phyloP scores from a whole-genome alignment of 2,329 filamentous ascomycete genomes.

The Incumbomyces delicatus region DNA sequence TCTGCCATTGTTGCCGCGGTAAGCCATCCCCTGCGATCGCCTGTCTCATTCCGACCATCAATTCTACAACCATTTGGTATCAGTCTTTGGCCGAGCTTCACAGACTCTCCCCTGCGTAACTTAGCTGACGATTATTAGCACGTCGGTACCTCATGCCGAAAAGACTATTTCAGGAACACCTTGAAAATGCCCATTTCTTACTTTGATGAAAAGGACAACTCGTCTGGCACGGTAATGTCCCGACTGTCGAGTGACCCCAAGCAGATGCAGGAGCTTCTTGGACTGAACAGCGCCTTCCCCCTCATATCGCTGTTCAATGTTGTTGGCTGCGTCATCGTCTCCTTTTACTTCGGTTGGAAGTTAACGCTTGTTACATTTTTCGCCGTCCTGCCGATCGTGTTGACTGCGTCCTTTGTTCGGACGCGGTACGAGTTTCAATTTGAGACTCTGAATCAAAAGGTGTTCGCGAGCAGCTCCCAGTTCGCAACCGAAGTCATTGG shows the following conservation, averaged over 20 bases:
- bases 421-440: constrained; percentile 16
- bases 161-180: constrained; percentile 38
- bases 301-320: constrained; percentile 60
- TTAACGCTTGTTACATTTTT: constrained; percentile 58
- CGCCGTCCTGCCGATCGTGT: constrained; percentile 44
- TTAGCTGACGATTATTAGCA: constrained; percentile 21
- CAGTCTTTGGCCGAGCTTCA: not conserved
- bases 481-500: constrained; percentile 66
- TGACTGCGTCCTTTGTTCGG: constrained; percentile 36
- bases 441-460: constrained; percentile 15
- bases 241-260: constrained; percentile 41
- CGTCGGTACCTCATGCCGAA: constrained; percentile 30
- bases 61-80: no score
- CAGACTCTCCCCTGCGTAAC: constrained; percentile 22
- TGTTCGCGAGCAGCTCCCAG: constrained; percentile 53
- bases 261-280: constrained; percentile 42
- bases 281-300: constrained; percentile 59
- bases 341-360: constrained; percentile 69
- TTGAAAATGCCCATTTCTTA: constrained; percentile 34
- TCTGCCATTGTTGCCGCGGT: constrained; percentile 34
- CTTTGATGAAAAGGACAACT: constrained; percentile 38
- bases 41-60: no score
- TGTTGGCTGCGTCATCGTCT: constrained; percentile 53
- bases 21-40: not conserved
- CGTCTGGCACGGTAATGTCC: constrained; percentile 39